Conservation (phyloP, 306 rosid genomes). For the Biancaea sappan region DNA sequence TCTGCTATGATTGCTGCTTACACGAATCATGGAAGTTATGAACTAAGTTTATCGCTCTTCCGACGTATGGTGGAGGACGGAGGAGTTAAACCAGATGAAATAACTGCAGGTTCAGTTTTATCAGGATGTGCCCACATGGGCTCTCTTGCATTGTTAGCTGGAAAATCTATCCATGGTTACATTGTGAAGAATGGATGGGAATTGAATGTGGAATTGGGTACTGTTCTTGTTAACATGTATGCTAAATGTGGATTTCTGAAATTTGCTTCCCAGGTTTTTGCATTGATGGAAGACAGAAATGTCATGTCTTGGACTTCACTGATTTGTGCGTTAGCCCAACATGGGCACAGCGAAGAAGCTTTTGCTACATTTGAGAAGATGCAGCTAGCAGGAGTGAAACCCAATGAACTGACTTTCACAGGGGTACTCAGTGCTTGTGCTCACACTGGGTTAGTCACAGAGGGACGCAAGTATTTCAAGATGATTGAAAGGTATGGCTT, state of each 20-base stretch:
- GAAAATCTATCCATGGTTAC: conserved; percentile 72
- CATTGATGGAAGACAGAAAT: conserved; percentile 45
- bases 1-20: conserved; percentile 62
- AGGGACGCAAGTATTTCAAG: conserved; percentile 56
- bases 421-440: conserved; percentile 67
- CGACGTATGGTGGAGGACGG: conserved; percentile 53
- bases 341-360: conserved; percentile 51
- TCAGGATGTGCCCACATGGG: conserved; percentile 61
- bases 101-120: conserved; percentile 42
- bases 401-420: conserved; percentile 66
- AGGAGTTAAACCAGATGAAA: conserved; percentile 44
- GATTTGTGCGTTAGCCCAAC: conserved; percentile 55
- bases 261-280: conserved; percentile 52
- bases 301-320: conserved; percentile 59
- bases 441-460: conserved; percentile 50
- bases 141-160: conserved; percentile 49
- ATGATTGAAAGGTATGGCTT: conserved; percentile 58
- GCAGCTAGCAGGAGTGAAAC: conserved; percentile 46
- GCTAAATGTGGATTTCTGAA: conserved; percentile 57
- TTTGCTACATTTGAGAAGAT: conserved; percentile 53
- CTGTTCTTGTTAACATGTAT: conserved; percentile 63
- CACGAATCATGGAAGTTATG: conserved; percentile 20
- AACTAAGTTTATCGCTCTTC: conserved; percentile 45
- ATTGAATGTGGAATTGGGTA: conserved; percentile 54
- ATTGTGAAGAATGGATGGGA: conserved; percentile 57